phyloP scores from a whole-genome alignment of 2,329 filamentous ascomycete species.

The Fusarium tricinctum region DNA sequence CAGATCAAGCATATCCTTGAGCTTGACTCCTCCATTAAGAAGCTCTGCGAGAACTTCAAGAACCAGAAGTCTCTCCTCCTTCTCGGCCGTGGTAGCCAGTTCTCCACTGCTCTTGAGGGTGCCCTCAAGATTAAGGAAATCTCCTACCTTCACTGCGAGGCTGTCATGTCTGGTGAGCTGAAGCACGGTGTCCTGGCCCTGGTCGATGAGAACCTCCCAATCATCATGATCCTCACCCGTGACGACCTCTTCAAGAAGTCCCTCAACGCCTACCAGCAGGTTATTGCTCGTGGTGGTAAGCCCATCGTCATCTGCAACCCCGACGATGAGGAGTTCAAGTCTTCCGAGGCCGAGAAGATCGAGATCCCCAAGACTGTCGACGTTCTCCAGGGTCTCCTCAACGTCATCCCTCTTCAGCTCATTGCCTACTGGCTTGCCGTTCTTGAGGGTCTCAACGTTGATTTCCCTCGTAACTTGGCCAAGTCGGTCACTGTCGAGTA shows the following conservation, averaged over 20 bases:
- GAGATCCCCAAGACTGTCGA: slow-evolving; percentile 97
- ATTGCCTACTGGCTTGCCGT: slow-evolving; percentile 99
- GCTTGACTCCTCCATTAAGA: slow-evolving; percentile 94
- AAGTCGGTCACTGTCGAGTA: slow-evolving; percentile 99
- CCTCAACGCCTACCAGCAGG: slow-evolving; percentile 99
- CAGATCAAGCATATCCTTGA: slow-evolving; percentile 95
- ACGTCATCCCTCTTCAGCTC: slow-evolving; percentile 96
- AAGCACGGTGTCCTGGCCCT: slow-evolving; percentile 98
- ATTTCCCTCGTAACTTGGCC: slow-evolving; percentile 98
- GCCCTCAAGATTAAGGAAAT: slow-evolving; percentile 99
- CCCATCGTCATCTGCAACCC: slow-evolving; percentile 99
- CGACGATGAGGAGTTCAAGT: slow-evolving; percentile 87
- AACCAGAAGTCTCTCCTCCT: slow-evolving; percentile 96
- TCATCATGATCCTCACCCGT: slow-evolving; percentile 99
- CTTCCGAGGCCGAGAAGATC: slow-evolving; percentile 93
- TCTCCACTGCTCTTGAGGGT: slow-evolving; percentile 96
- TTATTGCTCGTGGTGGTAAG: slow-evolving; percentile 94
- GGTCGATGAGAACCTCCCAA: slow-evolving; percentile 97
- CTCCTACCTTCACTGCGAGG: slow-evolving; percentile 98
- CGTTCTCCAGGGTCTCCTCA: slow-evolving; percentile 94
- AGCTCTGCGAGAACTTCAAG: slow-evolving; percentile 93
- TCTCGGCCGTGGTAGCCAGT: slow-evolving; percentile 94
- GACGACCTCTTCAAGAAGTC: slow-evolving; percentile 98
- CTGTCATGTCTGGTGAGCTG: slow-evolving; percentile 99
- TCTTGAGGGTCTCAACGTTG: slow-evolving; percentile 94